Conservation (phyloP, 768 basidiomycete species). For the Agaricus subrufescens region DNA sequence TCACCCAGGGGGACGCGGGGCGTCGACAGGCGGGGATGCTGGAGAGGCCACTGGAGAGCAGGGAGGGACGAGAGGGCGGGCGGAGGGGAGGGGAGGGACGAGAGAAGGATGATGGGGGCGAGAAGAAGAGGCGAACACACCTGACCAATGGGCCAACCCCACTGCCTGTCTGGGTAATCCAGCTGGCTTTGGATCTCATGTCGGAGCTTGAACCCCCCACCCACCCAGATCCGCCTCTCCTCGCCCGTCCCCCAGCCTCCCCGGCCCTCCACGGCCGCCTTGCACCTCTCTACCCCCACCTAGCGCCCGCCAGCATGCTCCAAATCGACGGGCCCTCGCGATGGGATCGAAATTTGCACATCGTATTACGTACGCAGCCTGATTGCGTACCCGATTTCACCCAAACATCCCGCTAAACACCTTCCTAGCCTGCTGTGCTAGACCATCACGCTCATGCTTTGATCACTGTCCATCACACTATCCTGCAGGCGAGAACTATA, state of each 20-base stretch:
- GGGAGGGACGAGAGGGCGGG: neutral
- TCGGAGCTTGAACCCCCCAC: conserved; percentile 10
- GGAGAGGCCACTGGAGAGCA: neutral
- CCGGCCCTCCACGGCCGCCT: neutral
- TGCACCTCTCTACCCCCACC: neutral
- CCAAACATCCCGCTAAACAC: conserved; percentile 4
- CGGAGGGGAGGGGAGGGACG: conserved; percentile 4
- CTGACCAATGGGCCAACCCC: conserved; percentile 11
- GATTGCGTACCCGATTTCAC: conserved; percentile 13
- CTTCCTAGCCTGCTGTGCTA: neutral
- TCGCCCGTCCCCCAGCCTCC: neutral
- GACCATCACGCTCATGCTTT: neutral
- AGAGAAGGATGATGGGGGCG: conserved; percentile 11
- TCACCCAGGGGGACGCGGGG: conserved; percentile 5
- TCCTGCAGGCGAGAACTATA: neutral
- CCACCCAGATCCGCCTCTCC: neutral
- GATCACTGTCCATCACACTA: neutral
- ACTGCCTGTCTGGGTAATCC: conserved; percentile 11
- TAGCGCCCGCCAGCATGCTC: neutral
- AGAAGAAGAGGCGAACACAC: conserved; percentile 12
- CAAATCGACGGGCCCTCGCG: conserved; percentile 5
- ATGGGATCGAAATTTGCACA: conserved; percentile 10
- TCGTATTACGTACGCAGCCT: conserved; percentile 8
- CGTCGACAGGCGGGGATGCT: neutral
- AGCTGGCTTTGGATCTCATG: conserved; percentile 13